Evolutionary conservation across 2,329 filamentous ascomycete species (phyloP), one percentile per base, ranked within the genome.

Genomic region (Alternaria triticimaculans): DNA sequence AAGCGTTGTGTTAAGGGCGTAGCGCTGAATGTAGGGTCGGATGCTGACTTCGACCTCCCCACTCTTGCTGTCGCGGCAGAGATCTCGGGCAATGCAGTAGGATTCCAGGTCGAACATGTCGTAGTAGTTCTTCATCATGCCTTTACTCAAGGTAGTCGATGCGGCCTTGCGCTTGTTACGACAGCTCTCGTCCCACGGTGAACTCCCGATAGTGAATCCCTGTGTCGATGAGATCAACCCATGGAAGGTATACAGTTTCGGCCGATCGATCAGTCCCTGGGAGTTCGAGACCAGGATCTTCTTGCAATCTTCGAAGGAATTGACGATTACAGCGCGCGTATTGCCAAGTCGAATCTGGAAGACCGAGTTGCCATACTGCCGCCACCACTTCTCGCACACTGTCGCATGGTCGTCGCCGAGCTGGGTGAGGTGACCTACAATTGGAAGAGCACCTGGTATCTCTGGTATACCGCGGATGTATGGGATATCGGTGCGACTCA

Each of bases 301-400:
- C 67, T 82, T 83, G 73, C 83, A 84, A 67, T 85, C 85, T 1
- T 83, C 82, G 58, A 86, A 87, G 1, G 83, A 85, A 71, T 85
- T 87, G 46, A 87, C 79, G 0, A 87, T 84, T 0, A 87, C 84
- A 1, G 84, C 84, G 15, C 85, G 76, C 1, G 82, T 86, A 66
- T 87, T 87, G 11, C 85, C 85, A 1, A 87, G 79, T 14, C 82
- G 80, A 56, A 91, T 83, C 63, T 86, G 84, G 69, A 84, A 86
- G 50, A 85, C 80, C 2, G 83, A 83, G 10, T 81, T 71, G 5
- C 80, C 77, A 68, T 85, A 84, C 71, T 84, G 74, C 15, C 80
- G 78, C 83, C 83, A 85, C 83, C 83, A 85, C 57, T 79, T 80
- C 62, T 84, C 85, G 58, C 84, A 87, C 2, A 82, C 77, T 9